phyloP scores from a whole-genome alignment of 2,329 filamentous ascomycete species.

The Fusarium heterosporum region DNA sequence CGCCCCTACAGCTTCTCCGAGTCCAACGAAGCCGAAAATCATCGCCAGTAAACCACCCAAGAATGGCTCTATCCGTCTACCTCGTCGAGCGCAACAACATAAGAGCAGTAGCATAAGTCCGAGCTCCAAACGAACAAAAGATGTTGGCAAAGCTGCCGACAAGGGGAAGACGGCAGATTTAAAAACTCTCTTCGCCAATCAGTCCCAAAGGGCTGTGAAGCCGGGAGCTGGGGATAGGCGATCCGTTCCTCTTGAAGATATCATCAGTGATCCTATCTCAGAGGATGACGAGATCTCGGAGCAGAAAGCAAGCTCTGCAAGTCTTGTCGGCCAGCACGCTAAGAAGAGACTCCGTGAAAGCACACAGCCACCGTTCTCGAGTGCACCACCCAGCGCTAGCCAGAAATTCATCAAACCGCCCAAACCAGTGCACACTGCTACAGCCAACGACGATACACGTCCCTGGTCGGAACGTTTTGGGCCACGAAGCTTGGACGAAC shows the following conservation, averaged over 20 bases:
- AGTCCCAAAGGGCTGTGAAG: constrained; percentile 63
- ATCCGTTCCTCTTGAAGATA: constrained; percentile 58
- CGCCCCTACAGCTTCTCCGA: constrained; percentile 55
- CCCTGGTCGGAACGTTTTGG: constrained; percentile 92
- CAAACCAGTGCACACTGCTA: constrained; percentile 45
- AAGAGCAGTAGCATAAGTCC: constrained; percentile 50
- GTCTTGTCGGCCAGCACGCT: constrained; percentile 67
- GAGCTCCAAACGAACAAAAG: constrained; percentile 56
- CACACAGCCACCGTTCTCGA: constrained; percentile 39
- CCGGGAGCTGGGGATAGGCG: constrained; percentile 48
- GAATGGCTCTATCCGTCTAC: constrained; percentile 37
- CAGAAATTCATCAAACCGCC: constrained; percentile 65
- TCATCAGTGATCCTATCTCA: constrained; percentile 68
- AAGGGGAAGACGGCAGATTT: constrained; percentile 68
- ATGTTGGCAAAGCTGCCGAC: constrained; percentile 57
- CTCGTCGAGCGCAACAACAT: constrained; percentile 45
- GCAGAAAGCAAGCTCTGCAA: constrained; percentile 62
- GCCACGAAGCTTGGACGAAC: constrained; percentile 79
- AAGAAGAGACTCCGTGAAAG: constrained; percentile 63
- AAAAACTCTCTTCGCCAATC: constrained; percentile 70
- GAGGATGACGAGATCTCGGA: constrained; percentile 69
- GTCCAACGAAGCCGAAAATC: constrained; percentile 53
- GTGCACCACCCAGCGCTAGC: constrained; percentile 53
- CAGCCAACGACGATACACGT: constrained; percentile 66
- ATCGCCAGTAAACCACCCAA: constrained; percentile 38